A percentile compares a stretch with the other conserved stretches of the same genome.
These are phyloP conservation scores for Spathaspora arborariae DNA, from an alignment of 805 yeast species.

Conservation along the genomic window DNA sequence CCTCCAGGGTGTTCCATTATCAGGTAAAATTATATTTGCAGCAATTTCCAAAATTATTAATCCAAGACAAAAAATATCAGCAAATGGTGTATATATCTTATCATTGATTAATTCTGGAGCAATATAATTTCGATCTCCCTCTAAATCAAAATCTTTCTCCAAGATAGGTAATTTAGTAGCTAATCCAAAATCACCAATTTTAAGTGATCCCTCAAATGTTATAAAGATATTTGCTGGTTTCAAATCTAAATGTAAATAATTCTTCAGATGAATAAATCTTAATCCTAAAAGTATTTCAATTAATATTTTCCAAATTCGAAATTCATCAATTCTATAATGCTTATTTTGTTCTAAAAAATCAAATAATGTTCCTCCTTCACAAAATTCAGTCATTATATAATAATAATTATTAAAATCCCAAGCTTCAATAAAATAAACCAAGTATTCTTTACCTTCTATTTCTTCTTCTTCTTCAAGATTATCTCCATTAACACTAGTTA, in stretches of 20 bases:
- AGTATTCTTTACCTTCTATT: conserved; percentile 69
- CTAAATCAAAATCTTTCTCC: conserved; percentile 74
- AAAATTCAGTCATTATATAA: conserved; percentile 91
- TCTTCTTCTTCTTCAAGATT: conserved; percentile 44
- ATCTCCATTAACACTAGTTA: conserved; percentile 31
- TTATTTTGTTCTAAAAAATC: conserved; percentile 74
- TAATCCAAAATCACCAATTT: conserved; percentile 96
- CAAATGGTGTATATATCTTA: conserved; percentile 82
- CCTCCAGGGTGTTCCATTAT: conserved; percentile 96
- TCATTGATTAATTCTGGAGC: conserved; percentile 91
- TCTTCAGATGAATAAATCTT: conserved; percentile 69
- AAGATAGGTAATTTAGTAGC: conserved; percentile 75
- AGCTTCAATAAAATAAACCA: conserved; percentile 74
- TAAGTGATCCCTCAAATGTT: conserved; percentile 90
- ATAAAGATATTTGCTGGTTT: conserved; percentile 95
- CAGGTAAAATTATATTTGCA: conserved; percentile 91
- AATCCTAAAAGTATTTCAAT: conserved; percentile 80
- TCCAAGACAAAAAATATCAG: conserved; percentile 94
- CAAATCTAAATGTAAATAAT: conserved; percentile 80
- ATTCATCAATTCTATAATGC: conserved; percentile 80
- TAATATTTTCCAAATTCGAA: conserved; percentile 96
- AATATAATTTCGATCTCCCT: conserved; percentile 95
- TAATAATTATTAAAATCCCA: conserved; percentile 78
- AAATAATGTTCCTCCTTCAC: conserved; percentile 90
- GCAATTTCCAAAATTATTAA: conserved; percentile 92